Evolutionary conservation across 164 flowering plant species (phyloP).

Genomic region (Hamamelis virginiana): DNA sequence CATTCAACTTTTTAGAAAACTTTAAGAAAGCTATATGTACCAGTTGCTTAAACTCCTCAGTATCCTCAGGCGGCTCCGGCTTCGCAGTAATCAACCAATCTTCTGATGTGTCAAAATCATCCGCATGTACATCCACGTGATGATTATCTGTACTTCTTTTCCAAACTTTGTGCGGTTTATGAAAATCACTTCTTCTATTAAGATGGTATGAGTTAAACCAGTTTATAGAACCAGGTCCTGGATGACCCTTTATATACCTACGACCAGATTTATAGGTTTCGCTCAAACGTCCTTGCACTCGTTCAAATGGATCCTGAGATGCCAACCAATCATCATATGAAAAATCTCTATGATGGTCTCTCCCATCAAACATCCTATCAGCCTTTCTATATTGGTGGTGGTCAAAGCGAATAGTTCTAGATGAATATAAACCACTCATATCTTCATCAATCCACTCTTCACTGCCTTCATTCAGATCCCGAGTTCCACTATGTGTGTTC

Average conservation of each 20-base stretch:
- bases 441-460: slow-evolving; percentile 26
- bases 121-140: slow-evolving; percentile 11
- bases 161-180: slow-evolving; percentile 27
- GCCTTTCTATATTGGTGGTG: slow-evolving; percentile 10
- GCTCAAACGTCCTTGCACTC: slow-evolving; percentile 8
- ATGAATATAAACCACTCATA: neutral
- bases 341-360: slow-evolving; percentile 13
- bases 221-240: slow-evolving; percentile 19
- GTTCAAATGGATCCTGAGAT: slow-evolving; percentile 14
- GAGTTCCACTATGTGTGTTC: neutral
- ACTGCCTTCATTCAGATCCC: slow-evolving; percentile 16
- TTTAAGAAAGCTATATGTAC: slow-evolving; percentile 32
- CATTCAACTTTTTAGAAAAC: slow-evolving; percentile 35
- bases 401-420: slow-evolving; percentile 9
- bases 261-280: slow-evolving; percentile 15
- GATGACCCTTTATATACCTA: slow-evolving; percentile 20
- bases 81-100: slow-evolving; percentile 15
- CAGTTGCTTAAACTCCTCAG: slow-evolving; percentile 40
- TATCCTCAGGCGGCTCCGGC: slow-evolving; percentile 30
- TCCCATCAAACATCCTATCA: slow-evolving; percentile 14
- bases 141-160: slow-evolving; percentile 25
- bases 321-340: slow-evolving; percentile 15
- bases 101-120: slow-evolving; percentile 20
- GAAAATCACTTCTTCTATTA: slow-evolving; percentile 18
- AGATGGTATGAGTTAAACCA: slow-evolving; percentile 15